Conservation (phyloP, 2,329 filamentous ascomycete genomes). For the Penicillium brevicompactum region DNA sequence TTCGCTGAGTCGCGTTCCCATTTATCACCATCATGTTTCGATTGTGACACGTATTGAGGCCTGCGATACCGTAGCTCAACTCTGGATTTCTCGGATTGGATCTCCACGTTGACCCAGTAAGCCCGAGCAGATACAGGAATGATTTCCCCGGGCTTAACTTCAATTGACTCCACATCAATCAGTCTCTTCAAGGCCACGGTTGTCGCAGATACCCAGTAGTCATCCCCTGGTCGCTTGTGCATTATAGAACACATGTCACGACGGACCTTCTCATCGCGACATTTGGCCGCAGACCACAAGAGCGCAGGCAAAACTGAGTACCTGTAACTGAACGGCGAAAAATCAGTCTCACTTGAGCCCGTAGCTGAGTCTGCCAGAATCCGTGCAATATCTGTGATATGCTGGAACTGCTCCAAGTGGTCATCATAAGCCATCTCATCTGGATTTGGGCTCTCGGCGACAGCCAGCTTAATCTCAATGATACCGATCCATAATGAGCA, state of each 20-base stretch:
- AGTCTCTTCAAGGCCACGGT: neutral
- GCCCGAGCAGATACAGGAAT: conserved; percentile 1
- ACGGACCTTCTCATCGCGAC: conserved; percentile 1
- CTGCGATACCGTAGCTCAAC: conserved; percentile 1
- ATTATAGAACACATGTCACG: neutral
- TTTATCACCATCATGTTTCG: neutral
- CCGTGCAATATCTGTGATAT: neutral
- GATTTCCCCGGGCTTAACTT: neutral
- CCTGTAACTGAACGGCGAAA: neutral
- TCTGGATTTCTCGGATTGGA: neutral
- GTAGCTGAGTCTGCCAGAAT: neutral
- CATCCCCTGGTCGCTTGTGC: neutral
- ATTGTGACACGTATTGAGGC: neutral
- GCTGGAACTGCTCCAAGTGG: neutral
- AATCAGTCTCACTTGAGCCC: neutral
- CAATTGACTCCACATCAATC: conserved; percentile 1
- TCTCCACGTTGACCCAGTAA: neutral
- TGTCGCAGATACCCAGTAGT: conserved; percentile 2
- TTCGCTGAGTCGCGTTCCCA: no score
- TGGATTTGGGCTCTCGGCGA: neutral
- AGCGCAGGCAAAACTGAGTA: neutral
- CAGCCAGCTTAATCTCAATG: neutral
- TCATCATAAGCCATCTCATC: conserved; percentile 2
- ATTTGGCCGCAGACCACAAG: conserved; percentile 2
- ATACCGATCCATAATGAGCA: neutral